Evolutionary conservation across 2,329 filamentous ascomycete genomes (phyloP).

Genomic region (Curvularia sp.): DNA sequence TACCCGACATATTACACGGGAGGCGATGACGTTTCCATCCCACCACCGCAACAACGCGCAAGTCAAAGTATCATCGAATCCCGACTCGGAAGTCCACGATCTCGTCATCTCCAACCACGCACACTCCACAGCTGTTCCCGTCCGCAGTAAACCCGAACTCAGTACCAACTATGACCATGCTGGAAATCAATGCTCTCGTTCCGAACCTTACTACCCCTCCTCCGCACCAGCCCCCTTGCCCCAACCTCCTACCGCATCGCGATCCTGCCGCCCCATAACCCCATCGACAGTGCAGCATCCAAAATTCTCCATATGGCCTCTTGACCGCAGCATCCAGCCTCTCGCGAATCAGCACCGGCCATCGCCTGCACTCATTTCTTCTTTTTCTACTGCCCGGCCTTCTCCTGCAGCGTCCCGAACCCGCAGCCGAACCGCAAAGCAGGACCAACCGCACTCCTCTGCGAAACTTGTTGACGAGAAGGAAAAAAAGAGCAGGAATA

Average conservation of each 20-base stretch:
- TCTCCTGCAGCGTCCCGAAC: background rate
- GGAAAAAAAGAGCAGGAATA: background rate
- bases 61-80: conserved; percentile 4
- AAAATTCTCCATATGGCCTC: conserved; percentile 3
- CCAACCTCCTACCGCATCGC: conserved; percentile 7
- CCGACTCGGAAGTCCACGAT: conserved; percentile 11
- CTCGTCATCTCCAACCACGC: conserved; percentile 4
- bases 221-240: conserved; percentile 5
- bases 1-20: background rate
- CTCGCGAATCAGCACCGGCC: background rate
- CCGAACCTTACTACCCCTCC: conserved; percentile 10
- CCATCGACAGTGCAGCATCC: background rate
- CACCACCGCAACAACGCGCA: background rate
- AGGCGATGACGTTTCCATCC: background rate
- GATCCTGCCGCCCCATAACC: background rate
- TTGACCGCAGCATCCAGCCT: background rate
- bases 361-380: background rate
- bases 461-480: background rate
- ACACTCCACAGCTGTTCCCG: background rate
- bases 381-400: background rate
- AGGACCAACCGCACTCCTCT: background rate
- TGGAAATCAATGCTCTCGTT: conserved; percentile 4
- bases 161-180: background rate
- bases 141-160: background rate
- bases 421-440: background rate